phyloP scores from a whole-genome alignment of 768 basidiomycete species.

The Termitomyces sp. region DNA sequence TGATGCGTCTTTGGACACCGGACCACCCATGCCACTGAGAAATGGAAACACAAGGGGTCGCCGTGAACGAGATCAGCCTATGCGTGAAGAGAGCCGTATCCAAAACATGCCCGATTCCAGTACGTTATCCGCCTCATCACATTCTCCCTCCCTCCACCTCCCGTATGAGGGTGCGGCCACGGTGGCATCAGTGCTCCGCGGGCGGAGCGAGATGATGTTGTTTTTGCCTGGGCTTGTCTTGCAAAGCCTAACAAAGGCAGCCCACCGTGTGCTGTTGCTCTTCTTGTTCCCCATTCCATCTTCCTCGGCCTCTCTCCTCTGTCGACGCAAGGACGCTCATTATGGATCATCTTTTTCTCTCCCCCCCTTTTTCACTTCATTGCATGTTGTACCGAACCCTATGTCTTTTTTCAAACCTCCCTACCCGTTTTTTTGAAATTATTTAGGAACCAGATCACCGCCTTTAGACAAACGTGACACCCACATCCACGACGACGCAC shows the following conservation, averaged over 20 bases:
- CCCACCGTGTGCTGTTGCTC: conserved; percentile 23
- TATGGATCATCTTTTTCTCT: conserved; percentile 35
- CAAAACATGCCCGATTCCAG: conserved; percentile 42
- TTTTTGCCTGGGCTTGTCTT: conserved; percentile 10
- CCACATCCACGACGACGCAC: neutral
- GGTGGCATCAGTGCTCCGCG: conserved; percentile 21
- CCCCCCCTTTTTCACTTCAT: conserved; percentile 26
- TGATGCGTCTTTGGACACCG: conserved; percentile 15
- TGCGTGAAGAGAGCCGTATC: conserved; percentile 26
- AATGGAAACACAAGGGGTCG: conserved; percentile 24
- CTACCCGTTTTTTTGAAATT: conserved; percentile 26
- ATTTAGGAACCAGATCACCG: conserved; percentile 48
- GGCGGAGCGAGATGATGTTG: conserved; percentile 16
- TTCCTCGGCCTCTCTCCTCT: conserved; percentile 25
- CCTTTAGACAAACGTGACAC: conserved; percentile 29
- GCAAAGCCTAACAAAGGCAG: conserved; percentile 20
- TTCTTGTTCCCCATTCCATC: conserved; percentile 20
- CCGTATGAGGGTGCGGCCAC: conserved; percentile 30
- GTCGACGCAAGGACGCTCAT: conserved; percentile 38
- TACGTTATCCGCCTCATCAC: conserved; percentile 63
- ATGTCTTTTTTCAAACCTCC: conserved; percentile 18
- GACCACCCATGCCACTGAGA: conserved; percentile 18
- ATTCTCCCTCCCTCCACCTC: conserved; percentile 32
- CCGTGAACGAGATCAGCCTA: conserved; percentile 25
- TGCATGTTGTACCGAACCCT: conserved; percentile 18